Evolutionary conservation across 306 rosid species (phyloP), one percentile per base, ranked within the genome.

Genomic region (Vigna hirtella): DNA sequence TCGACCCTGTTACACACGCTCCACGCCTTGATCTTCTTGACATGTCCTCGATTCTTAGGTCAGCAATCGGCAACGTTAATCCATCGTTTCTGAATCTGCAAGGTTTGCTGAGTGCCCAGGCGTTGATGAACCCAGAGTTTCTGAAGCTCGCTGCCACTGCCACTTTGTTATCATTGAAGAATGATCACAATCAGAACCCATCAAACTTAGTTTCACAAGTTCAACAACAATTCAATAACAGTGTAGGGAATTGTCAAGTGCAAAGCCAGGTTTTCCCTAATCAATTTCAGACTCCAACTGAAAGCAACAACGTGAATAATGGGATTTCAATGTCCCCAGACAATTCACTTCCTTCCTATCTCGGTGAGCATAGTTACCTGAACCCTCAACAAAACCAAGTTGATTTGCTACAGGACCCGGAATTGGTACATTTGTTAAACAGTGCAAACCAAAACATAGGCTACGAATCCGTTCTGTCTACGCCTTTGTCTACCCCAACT

Each of bases 1-100:
- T 95, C 3, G 98, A 93, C 47, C 98, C 99, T 0, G 98, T 95
- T n/a, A 95, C 98, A 58, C 98, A 93, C 14, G 62, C 98, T 15
- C 98, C 98, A 0, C 96, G 98, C 48, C 83, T 95, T 1, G 98
- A 95, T 85, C 88, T 93, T 36, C 87, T 87, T 22, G 99, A 93
- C 81, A 78, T 91, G 12, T 86, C 98, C 2, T 88, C 97, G 2
- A 73, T 91, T 47, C 81, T 95, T 1, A 70, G 82, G 11, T 71
- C 93, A 16, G 88, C 87, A 3, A 66, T 95, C 34, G 79, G 86
- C 48, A 88, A 83, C 42, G 42, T 59, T 28, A 59, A 30, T 62
- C 83, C 83, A 26, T 73, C 97, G 1, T 75, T 92, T 76, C 81
- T 93, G 72, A 84, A 85, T 59, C 72, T 92, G 51, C 97, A 61